Base-by-base conservation (phyloP, 441 rosid genomes). In the Kokia cookei region DNA sequence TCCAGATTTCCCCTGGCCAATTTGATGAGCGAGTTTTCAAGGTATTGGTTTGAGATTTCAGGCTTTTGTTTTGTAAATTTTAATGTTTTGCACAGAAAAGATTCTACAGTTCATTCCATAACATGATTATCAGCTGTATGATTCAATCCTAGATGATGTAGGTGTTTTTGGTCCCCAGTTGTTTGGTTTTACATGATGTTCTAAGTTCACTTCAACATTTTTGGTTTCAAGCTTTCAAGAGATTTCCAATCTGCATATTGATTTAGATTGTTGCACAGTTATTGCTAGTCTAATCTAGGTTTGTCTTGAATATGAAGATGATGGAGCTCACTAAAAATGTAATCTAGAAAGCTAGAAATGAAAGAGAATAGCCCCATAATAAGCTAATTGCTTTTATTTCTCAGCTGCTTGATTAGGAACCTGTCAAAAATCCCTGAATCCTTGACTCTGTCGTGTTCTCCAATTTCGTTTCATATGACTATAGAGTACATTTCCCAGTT, bases 1-100 rank as follows among this genome's bases (percentile, higher is more conserved):
- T 95, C 55, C 99, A 95, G 89, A 76, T 88, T 80, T 89, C 96
- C 75, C 99, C 99, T 75, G 99, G 98, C 5, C 84, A 78, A 75
- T 95, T 91, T 60, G 95, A 95, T 83, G 99, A 95, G 72, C 84
- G 87, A 3, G 93, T 91, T 78, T 95, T 95, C 78, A 79, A 85
- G 98, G 99, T 95, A 87, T 55, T 76, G 7, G 19, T 10, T 48
- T 29, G 27, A 29, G 19, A 50, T 68, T 32, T 32, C 17, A 1
- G 9, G 11, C 3, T 48, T 15, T 47, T 67, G 6, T 9, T 64
- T 63, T 19, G 12, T 68, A n/a, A 51, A 51, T 15, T 51, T 51
- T 51, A 12, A 10, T 51, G 47, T 43, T 29, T 43, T 65, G 35
- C 48, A 37, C 17, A 37, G 29, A 26, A 40, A 40, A 62, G 35